These are phyloP conservation scores for Aspergillus taichungensis DNA, from an alignment of 495 filamentous ascomycete genomes.

Conservation along the genomic window DNA sequence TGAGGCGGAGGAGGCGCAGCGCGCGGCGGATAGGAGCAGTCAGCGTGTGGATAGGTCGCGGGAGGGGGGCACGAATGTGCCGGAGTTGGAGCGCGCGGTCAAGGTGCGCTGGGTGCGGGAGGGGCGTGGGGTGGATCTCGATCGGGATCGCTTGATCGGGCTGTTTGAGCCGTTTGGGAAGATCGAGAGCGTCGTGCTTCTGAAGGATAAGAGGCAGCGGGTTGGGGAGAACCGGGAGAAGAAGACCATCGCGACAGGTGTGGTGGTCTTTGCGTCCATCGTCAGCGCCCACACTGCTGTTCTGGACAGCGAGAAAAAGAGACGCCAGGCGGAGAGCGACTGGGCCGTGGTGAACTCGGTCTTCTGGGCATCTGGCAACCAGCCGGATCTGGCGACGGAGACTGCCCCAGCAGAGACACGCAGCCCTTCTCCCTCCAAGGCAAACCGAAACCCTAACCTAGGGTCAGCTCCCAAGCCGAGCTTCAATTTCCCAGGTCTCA, in stretches of 20 bases:
- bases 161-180: slow-evolving; percentile 48
- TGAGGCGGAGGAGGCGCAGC: slow-evolving; percentile 29
- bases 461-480: slow-evolving; percentile 10
- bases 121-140: slow-evolving; percentile 32
- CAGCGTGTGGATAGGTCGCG: slow-evolving; percentile 34
- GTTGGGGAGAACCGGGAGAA: slow-evolving; percentile 45
- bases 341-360: slow-evolving; percentile 46
- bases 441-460: too few species aligned
- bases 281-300: slow-evolving; percentile 54
- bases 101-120: slow-evolving; percentile 52
- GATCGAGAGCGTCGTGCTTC: slow-evolving; percentile 44
- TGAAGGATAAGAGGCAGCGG: slow-evolving; percentile 47
- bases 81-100: slow-evolving; percentile 50
- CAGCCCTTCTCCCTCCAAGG: not conserved
- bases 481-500: slow-evolving; percentile 32
- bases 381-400: slow-evolving; percentile 33
- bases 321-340: slow-evolving; percentile 24
- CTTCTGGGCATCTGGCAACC: slow-evolving; percentile 45
- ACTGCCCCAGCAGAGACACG: not conserved
- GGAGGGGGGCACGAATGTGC: slow-evolving; percentile 36
- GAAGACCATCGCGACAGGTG: slow-evolving; percentile 43
- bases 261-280: slow-evolving; percentile 50
- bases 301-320: slow-evolving; percentile 40
- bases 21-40: slow-evolving; percentile 21
- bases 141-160: slow-evolving; percentile 31